Conservation (phyloP, 768 basidiomycete genomes). For the Rhizopogon roseolus region DNA sequence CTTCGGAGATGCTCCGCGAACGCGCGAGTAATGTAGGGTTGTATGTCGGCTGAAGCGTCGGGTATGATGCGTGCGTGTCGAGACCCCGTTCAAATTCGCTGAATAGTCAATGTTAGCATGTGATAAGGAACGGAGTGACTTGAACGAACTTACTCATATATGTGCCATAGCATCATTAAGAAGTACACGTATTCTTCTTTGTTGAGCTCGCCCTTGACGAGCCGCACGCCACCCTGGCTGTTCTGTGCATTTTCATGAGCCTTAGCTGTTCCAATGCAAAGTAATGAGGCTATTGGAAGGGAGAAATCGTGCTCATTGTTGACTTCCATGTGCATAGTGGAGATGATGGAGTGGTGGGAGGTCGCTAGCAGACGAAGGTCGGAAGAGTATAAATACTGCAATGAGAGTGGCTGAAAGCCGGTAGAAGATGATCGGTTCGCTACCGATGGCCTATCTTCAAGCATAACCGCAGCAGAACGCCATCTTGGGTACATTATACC, state of each 20-base stretch:
- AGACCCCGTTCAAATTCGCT: conserved; percentile 56
- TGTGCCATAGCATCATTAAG: conserved; percentile 74
- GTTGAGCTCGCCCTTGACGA: conserved; percentile 54
- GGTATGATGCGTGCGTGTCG: conserved; percentile 57
- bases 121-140: neutral
- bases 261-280: conserved; percentile 33
- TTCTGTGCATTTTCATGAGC: conserved; percentile 58
- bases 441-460: too few relatives aligned
- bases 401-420: too few relatives aligned
- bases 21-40: conserved; percentile 67
- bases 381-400: too few relatives aligned
- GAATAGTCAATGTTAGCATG: neutral
- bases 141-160: conserved; percentile 57
- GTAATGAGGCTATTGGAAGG: conserved; percentile 30
- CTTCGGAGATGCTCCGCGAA: conserved; percentile 52
- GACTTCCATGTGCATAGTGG: neutral
- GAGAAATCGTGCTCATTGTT: conserved; percentile 16
- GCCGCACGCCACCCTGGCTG: conserved; percentile 50
- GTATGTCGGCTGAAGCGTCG: conserved; percentile 62
- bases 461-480: too few relatives aligned
- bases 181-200: conserved; percentile 65
- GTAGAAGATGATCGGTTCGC: too few relatives aligned
- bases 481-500: too few relatives aligned
- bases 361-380: too few relatives aligned
- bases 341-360: too few relatives aligned